Evolutionary conservation across 148 eudicot genomes (phyloP).

Genomic region (Vaccinium macrocarpon): DNA sequence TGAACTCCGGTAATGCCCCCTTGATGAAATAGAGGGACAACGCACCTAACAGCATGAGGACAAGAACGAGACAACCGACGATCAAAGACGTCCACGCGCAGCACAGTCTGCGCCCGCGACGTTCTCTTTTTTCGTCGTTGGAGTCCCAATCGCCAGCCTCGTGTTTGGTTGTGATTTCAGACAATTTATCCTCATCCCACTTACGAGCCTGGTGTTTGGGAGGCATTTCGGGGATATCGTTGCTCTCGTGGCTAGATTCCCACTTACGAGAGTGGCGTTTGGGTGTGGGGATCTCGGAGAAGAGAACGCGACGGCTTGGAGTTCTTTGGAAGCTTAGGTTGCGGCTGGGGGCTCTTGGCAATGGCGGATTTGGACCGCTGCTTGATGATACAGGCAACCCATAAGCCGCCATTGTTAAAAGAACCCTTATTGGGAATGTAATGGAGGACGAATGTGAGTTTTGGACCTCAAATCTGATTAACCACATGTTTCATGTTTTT

Average conservation of each 20-base stretch:
- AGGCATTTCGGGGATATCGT: neutral
- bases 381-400: neutral
- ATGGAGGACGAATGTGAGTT: neutral
- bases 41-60: neutral
- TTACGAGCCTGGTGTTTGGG: neutral
- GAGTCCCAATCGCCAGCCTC: neutral
- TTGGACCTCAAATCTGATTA: conserved; percentile 2
- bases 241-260: neutral
- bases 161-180: neutral
- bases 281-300: neutral
- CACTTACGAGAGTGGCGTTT: neutral
- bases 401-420: neutral
- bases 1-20: neutral
- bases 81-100: neutral
- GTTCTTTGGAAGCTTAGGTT: neutral
- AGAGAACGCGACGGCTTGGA: neutral
- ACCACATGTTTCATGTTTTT: neutral
- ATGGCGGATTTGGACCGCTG: neutral
- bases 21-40: neutral
- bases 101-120: neutral
- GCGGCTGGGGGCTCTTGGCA: conserved; percentile 1
- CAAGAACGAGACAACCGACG: neutral
- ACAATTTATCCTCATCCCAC: neutral
- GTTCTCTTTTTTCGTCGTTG: neutral
- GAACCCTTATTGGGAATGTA: neutral